phyloP scores from a whole-genome alignment of 148 eudicot genomes.

The Rhododendron simsii region DNA sequence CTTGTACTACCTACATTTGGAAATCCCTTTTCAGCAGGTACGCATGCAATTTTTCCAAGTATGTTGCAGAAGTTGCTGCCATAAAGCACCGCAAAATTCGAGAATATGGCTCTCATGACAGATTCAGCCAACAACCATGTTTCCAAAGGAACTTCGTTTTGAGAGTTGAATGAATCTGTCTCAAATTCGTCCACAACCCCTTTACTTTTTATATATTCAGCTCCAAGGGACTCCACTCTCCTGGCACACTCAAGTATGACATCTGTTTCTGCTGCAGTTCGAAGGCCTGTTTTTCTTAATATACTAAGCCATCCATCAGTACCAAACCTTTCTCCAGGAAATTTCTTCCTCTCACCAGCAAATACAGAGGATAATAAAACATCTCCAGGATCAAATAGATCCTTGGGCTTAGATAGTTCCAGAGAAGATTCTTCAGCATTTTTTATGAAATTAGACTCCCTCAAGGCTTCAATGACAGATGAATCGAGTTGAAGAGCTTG shows the following conservation, averaged over 20 bases:
- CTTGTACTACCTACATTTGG: slow-evolving; percentile 80
- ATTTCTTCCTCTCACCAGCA: slow-evolving; percentile 74
- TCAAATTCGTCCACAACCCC: slow-evolving; percentile 54
- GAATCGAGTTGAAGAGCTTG: slow-evolving; percentile 74
- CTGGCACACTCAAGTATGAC: slow-evolving; percentile 89
- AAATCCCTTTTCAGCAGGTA: slow-evolving; percentile 92
- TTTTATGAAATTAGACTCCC: slow-evolving; percentile 68
- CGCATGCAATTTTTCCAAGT: slow-evolving; percentile 82
- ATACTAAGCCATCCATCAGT: slow-evolving; percentile 83
- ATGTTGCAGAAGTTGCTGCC: slow-evolving; percentile 77
- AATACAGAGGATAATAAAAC: slow-evolving; percentile 69
- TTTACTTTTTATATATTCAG: slow-evolving; percentile 44
- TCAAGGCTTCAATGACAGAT: slow-evolving; percentile 65
- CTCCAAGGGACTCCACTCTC: slow-evolving; percentile 81
- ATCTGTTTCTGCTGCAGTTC: slow-evolving; percentile 69
- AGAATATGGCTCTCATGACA: slow-evolving; percentile 69
- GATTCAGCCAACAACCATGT: slow-evolving; percentile 84
- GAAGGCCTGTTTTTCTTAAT: slow-evolving; percentile 76
- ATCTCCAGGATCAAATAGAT: slow-evolving; percentile 93
- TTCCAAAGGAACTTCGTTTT: slow-evolving; percentile 66
- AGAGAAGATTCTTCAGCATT: slow-evolving; percentile 75
- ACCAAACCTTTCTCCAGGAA: slow-evolving; percentile 90
- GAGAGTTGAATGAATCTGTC: slow-evolving; percentile 37
- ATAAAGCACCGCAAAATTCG: slow-evolving; percentile 92
- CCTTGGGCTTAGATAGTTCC: slow-evolving; percentile 62